Conservation (phyloP, 345 rosid species). For the Linum lewisii region DNA sequence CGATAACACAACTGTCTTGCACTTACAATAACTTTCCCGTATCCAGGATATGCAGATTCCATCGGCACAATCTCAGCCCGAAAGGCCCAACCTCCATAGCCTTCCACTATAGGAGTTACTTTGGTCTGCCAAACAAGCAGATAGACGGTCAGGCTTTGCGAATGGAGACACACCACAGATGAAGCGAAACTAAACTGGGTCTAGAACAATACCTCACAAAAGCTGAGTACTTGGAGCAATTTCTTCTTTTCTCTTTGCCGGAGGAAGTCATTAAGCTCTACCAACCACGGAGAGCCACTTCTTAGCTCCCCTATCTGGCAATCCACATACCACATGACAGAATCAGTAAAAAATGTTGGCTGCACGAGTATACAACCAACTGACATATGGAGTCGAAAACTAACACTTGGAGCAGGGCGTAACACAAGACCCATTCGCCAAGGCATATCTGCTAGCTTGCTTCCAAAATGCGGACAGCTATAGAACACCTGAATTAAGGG, state of each 20-base stretch:
- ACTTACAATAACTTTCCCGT: slow-evolving; percentile 92
- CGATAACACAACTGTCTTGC: neutral
- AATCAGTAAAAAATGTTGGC: slow-evolving; percentile 7
- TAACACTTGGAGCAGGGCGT: slow-evolving; percentile 91
- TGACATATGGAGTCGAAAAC: slow-evolving; percentile 15
- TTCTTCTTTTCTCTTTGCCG: slow-evolving; percentile 77
- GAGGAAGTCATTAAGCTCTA: slow-evolving; percentile 74
- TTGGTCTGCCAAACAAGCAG: slow-evolving; percentile 55
- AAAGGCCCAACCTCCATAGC: slow-evolving; percentile 97
- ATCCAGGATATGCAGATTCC: slow-evolving; percentile 97
- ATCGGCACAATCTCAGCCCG: slow-evolving; percentile 92
- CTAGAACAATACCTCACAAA: slow-evolving; percentile 65
- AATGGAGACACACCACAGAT: too few species aligned
- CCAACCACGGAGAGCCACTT: slow-evolving; percentile 85
- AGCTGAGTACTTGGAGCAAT: slow-evolving; percentile 75
- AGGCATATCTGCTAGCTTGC: slow-evolving; percentile 97
- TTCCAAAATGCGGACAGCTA: slow-evolving; percentile 98
- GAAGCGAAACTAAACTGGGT: neutral
- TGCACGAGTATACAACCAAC: slow-evolving; percentile 1
- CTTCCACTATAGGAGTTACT: slow-evolving; percentile 94
- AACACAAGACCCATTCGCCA: slow-evolving; percentile 96
- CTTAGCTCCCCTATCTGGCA: slow-evolving; percentile 81
- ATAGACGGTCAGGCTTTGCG: neutral
- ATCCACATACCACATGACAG: slow-evolving; percentile 10
- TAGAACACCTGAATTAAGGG: slow-evolving; percentile 64